Evolutionary conservation across 345 rosid genomes (phyloP), one percentile per base, ranked within the genome.

Genomic region (Gossypium thurberi): DNA sequence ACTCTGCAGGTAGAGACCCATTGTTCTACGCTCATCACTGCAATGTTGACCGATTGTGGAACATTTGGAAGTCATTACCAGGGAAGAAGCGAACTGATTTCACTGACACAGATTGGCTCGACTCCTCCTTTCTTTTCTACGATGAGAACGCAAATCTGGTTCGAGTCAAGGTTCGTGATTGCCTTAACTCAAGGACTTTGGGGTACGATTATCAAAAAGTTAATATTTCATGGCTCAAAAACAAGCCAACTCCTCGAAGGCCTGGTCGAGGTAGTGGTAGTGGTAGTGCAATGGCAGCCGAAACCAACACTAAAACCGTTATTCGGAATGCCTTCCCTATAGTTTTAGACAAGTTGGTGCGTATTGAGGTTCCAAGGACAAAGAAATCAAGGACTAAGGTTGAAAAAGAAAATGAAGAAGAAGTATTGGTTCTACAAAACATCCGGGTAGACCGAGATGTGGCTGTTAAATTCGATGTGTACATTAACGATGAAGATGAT

Each of bases 131-230:
- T 11, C 37, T 58, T 25, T 58, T 58, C 62, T 58, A 58, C 62
- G 62, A 58, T 2, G 62, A 58, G n/a, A 58, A 58, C 14, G 40
- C 37, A 1, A 23, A 58, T 25, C 62, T 58, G 2, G 37, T 23
- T 25, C 62, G 62, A 10, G 62, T 11, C 17, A 58, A 58, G 14
- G 62, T 58, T 12, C 62, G 62, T 12, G 62, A 58, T 23, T 11
- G 37, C 37, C 62, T 58, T 1, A 17, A 58, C 37, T 23, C 37
- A 11, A 58, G 8, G 15, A 12, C 7, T 58, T 58, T 58, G 14
- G 62, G 62, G 62, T 58, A 58, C 37, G 62, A 58, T 58, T 58
- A 58, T 12, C 62, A 58, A 58, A 58, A 11, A 58, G 40, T 58
- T 58, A 11, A 58, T 11, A 58, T 58, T 5, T 40, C 62, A 11